Percentiles rank a stretch among this genome's conserved stretches.
phyloP scores from a whole-genome alignment of 2,329 filamentous ascomycete genomes.

The Trichoderma sp. region DNA sequence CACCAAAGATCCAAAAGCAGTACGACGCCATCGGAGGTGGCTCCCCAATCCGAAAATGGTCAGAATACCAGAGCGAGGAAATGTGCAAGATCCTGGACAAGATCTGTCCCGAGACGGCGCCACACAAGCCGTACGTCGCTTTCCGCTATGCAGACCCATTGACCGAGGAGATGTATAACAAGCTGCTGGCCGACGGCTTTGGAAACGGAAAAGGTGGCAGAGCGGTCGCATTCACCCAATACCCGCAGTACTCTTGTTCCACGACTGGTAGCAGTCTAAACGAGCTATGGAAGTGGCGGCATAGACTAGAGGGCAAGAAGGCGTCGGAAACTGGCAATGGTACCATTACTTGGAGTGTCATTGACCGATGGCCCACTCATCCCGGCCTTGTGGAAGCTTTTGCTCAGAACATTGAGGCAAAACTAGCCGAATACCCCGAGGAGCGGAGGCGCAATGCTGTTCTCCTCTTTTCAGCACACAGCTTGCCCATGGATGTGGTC shows the following conservation, averaged over 20 bases:
- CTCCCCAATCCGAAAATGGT: constrained; percentile 98
- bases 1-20: constrained; percentile 95
- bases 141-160: constrained; percentile 94
- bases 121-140: constrained; percentile 95
- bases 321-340: constrained; percentile 58
- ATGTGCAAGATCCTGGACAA: constrained; percentile 98
- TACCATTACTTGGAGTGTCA: constrained; percentile 91
- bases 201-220: constrained; percentile 86
- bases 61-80: constrained; percentile 86
- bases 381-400: constrained; percentile 88
- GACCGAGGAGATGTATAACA: constrained; percentile 90
- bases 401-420: constrained; percentile 86
- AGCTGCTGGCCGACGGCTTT: constrained; percentile 84
- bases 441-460: constrained; percentile 79
- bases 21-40: constrained; percentile 94
- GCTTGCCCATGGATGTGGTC: constrained; percentile 94
- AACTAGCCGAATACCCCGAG: constrained; percentile 79
- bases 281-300: constrained; percentile 96
- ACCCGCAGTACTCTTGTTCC: constrained; percentile 97
- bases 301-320: constrained; percentile 78
- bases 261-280: constrained; percentile 96
- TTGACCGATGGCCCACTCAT: constrained; percentile 96
- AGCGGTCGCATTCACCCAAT: constrained; percentile 96
- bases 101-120: constrained; percentile 87
- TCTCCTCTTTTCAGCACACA: constrained; percentile 92